Conservation (phyloP, 2,329 filamentous ascomycete species). For the Sphaerostilbella broomeana region DNA sequence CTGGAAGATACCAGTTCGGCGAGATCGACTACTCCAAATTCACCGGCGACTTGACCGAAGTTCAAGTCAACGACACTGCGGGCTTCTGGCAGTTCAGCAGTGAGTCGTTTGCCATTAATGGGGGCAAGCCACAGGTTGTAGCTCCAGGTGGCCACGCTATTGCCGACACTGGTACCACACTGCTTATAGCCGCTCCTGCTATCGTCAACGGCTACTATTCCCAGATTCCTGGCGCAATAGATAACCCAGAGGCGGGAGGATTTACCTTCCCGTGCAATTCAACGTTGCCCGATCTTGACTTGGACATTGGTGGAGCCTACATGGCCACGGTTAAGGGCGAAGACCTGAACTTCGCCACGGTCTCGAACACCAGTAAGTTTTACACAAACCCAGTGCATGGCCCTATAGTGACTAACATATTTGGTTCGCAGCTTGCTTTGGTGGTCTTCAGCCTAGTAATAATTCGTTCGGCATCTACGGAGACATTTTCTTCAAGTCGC, state of each 20-base stretch:
- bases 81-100: constrained; percentile 60
- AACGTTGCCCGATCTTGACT: constrained; percentile 40
- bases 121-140: constrained; percentile 29
- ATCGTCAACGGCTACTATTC: constrained; percentile 45
- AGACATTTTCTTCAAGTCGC: constrained; percentile 56
- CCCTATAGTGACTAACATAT: not conserved
- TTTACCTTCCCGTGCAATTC: constrained; percentile 41
- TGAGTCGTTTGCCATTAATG: constrained; percentile 48
- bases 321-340: constrained; percentile 50
- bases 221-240: constrained; percentile 37
- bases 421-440: constrained; percentile 51
- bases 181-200: constrained; percentile 51
- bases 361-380: constrained; percentile 45
- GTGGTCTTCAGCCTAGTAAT: constrained; percentile 60
- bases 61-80: constrained; percentile 51
- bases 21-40: constrained; percentile 57
- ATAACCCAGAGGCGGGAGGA: constrained; percentile 36
- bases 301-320: constrained; percentile 51
- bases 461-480: constrained; percentile 63
- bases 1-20: constrained; percentile 66
- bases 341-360: constrained; percentile 47
- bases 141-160: constrained; percentile 40
- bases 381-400: not conserved
- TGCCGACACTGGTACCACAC: constrained; percentile 55
- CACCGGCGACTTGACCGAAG: constrained; percentile 52